Conservation (phyloP, 345 rosid genomes). For the Lepidium africanum region DNA sequence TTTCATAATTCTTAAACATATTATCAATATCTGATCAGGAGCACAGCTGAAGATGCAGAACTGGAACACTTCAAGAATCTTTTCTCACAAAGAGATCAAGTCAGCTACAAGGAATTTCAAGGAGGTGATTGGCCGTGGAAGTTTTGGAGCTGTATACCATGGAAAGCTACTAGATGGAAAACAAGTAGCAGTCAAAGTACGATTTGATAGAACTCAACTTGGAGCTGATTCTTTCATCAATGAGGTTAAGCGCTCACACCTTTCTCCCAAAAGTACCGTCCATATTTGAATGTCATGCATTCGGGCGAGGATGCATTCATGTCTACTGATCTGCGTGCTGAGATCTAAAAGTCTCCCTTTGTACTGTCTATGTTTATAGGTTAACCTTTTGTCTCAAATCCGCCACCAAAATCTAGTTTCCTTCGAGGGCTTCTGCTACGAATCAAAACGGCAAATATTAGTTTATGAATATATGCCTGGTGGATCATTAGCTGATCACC, state of each 20-base stretch:
- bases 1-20: neutral
- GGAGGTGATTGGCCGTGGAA: slow-evolving; percentile 78
- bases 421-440: slow-evolving; percentile 79
- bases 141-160: slow-evolving; percentile 82
- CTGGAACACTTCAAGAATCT: slow-evolving; percentile 78
- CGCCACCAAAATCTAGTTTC: slow-evolving; percentile 83
- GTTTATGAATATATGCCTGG: slow-evolving; percentile 82
- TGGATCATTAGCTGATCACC: slow-evolving; percentile 81
- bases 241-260: slow-evolving; percentile 41
- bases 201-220: slow-evolving; percentile 73
- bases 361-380: slow-evolving; percentile 33
- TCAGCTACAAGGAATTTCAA: slow-evolving; percentile 70
- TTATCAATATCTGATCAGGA: slow-evolving; percentile 26
- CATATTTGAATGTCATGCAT: neutral
- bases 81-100: slow-evolving; percentile 79
- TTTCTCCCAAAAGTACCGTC: neutral
- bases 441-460: slow-evolving; percentile 78
- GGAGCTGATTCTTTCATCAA: slow-evolving; percentile 93
- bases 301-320: neutral
- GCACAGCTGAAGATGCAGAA: slow-evolving; percentile 53
- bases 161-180: slow-evolving; percentile 80
- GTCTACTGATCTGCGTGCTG: neutral
- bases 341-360: slow-evolving; percentile 1
- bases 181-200: slow-evolving; percentile 80
- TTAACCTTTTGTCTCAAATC: slow-evolving; percentile 65